phyloP scores from a whole-genome alignment of 495 filamentous ascomycete species.

The Ascobolus immersus region DNA sequence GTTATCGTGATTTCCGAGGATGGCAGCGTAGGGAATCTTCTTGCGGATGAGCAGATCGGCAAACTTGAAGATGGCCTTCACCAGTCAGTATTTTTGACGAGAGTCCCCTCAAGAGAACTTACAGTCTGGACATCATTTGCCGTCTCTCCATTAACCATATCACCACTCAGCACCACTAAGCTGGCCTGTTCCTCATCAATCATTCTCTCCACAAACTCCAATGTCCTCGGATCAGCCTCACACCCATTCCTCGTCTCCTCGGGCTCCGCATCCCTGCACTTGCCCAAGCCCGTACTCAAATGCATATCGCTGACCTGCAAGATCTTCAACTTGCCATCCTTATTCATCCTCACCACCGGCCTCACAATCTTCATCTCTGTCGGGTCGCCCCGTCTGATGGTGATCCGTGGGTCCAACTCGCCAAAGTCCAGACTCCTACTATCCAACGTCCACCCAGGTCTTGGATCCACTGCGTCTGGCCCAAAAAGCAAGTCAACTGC shows the following conservation, averaged over 20 bases:
- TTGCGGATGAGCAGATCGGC: constrained; percentile 63
- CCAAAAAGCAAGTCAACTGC: constrained; percentile 80
- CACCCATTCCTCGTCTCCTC: constrained; percentile 46
- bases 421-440: constrained; percentile 26
- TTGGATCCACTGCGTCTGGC: constrained; percentile 72
- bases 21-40: constrained; percentile 74
- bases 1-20: constrained; percentile 95
- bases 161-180: constrained; percentile 68
- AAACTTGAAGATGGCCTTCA: constrained; percentile 69
- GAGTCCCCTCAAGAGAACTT: constrained; percentile 1
- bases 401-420: constrained; percentile 37
- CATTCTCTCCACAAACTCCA: constrained; percentile 61
- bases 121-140: constrained; percentile 70
- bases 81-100: constrained; percentile 3
- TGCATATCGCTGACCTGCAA: constrained; percentile 74
- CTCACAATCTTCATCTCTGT: constrained; percentile 26
- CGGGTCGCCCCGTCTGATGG: constrained; percentile 43
- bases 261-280: constrained; percentile 62
- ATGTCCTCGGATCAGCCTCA: constrained; percentile 70
- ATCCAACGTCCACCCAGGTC: constrained; percentile 53
- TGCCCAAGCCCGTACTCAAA: constrained; percentile 63
- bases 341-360: constrained; percentile 46
- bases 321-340: constrained; percentile 90
- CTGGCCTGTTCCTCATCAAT: constrained; percentile 83
- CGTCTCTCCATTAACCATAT: constrained; percentile 87